Evolutionary conservation across 2,329 filamentous ascomycete species (phyloP), one percentile per base, ranked within the genome.

Genomic region (Aspergillus clavatus): DNA sequence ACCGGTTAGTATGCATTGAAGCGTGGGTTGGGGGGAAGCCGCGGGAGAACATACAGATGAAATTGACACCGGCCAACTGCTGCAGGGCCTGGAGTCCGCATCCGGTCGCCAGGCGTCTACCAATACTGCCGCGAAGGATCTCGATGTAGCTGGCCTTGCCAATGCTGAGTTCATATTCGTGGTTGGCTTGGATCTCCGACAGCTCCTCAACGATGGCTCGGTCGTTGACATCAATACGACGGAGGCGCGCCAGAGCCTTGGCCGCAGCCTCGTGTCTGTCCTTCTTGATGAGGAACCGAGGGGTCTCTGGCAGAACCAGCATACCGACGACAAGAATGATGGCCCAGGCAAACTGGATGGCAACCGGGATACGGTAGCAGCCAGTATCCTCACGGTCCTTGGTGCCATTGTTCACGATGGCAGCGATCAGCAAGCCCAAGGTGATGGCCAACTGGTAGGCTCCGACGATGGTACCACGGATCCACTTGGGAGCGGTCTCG

Each of bases 371-470:
- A 53, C 88, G 83, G 75, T 89, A 91, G 10, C 80, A 80, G 52
- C 78, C 77, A 7, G 79, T 81, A 65, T 85, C 79, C 24, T 61
- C 62, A 51, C 78, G 76, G 53, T 81, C 61, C 67, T 87, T 70
- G 48, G 83, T 86, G 38, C 71, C 80, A 64, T 91, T 89, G 69
- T 84, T 80, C 59, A 93, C 81, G 54, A 81, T 80, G 3, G 85
- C 78, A 23, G 86, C 86, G 41, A 90, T 70, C 56, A 90, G 72
- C 52, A 91, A 72, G 66, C 87, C 87, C 49, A 89, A 75, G 41
- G 86, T 89, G 63, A 89, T 86, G 63, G 82, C 87, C 72, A 89
- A 86, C 64, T 90, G 86, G 71, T 89, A 90, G 7, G 83, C 84
- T 7, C 84, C 80, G 16, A 90, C 86, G 42, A 89, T 79, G 43